Conservation (phyloP, 331 rosid species). For the Dryas integrifolia region DNA sequence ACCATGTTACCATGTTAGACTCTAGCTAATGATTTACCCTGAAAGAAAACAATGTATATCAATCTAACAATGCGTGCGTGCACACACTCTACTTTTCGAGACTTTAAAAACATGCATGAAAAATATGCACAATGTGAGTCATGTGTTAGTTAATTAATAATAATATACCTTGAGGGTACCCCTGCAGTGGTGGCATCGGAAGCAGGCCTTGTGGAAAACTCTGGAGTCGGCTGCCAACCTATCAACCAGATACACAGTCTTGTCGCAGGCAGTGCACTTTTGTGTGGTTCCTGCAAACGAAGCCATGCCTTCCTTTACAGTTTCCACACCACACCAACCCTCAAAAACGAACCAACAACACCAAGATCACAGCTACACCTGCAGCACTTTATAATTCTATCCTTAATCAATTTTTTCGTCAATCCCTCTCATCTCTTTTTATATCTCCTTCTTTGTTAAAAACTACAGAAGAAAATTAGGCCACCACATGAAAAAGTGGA, state of each 20-base stretch:
- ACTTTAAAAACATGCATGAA: too few relatives aligned
- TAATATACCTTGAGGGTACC: slow-evolving; percentile 55
- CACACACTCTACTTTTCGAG: too few relatives aligned
- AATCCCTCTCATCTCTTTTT: neutral
- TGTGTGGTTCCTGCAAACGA: slow-evolving; percentile 61
- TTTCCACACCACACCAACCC: slow-evolving; percentile 26
- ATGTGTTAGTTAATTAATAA: too few relatives aligned
- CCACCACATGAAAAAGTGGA: slow-evolving; percentile 19
- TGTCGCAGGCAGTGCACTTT: slow-evolving; percentile 57
- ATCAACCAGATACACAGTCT: slow-evolving; percentile 63
- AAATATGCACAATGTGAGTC: too few relatives aligned
- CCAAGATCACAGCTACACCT: neutral
- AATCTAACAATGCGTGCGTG: too few relatives aligned
- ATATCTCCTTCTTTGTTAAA: slow-evolving; percentile 4
- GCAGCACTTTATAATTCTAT: neutral
- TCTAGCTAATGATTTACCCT: too few relatives aligned
- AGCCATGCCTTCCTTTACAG: slow-evolving; percentile 37
- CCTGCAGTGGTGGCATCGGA: slow-evolving; percentile 78
- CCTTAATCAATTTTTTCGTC: neutral
- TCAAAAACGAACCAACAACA: neutral
- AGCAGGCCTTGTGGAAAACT: slow-evolving; percentile 62
- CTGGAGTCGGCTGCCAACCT: slow-evolving; percentile 55
- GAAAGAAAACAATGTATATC: too few relatives aligned
- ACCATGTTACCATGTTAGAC: too few relatives aligned
- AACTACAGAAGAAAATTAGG: slow-evolving; percentile 2